Evolutionary conservation across 2,329 filamentous ascomycete genomes (phyloP), one percentile per base, ranked within the genome.

Genomic region (Fusarium metavorans): DNA sequence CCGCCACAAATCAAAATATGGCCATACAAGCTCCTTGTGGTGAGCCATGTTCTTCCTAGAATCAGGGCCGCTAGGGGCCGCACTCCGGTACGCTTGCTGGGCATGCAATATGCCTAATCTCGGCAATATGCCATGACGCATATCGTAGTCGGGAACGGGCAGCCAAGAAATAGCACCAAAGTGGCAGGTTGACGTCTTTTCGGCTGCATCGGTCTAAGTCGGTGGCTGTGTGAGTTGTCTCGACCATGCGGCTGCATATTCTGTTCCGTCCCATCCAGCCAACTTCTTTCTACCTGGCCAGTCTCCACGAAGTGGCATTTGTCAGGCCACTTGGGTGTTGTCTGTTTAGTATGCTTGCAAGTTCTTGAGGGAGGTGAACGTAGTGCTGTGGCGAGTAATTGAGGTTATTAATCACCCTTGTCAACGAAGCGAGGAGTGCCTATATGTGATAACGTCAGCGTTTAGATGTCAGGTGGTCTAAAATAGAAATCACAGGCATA

Each of bases 51-150:
- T 58, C 60, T 41, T 45, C 45, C 57, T 64, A 52, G 30, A 62
- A 61, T 50, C 48, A 23, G 35, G 59, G 63, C 72, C 45, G 56
- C 16, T 14, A 8, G 10, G 54, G 52, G 57, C 23, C n/a, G 39
- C 54, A 60, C 63, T 50, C 37, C 39, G 18, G 39, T 57, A 23
- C 57, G 37, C 43, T 43, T 39, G 59, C 37, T 39, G 18, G 20
- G n/a, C 72, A 67, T 73, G 66, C 66, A 66, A 64, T n/a, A 60
- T 64, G 69, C 50, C 43, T 67, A 67, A 73, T 70, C 30, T 64
- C 54, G 43, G 66, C 57, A 56, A 54, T n/a, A 43, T 48, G 37
- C 14, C 11, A 57, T 5, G 8, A 45, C n/a, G 50, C n/a, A 37
- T 18, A 58, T 34, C 61, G 50, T 20, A 32, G 37, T 58, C 30